phyloP scores from a whole-genome alignment of 306 rosid species.

The Pueraria montana region DNA sequence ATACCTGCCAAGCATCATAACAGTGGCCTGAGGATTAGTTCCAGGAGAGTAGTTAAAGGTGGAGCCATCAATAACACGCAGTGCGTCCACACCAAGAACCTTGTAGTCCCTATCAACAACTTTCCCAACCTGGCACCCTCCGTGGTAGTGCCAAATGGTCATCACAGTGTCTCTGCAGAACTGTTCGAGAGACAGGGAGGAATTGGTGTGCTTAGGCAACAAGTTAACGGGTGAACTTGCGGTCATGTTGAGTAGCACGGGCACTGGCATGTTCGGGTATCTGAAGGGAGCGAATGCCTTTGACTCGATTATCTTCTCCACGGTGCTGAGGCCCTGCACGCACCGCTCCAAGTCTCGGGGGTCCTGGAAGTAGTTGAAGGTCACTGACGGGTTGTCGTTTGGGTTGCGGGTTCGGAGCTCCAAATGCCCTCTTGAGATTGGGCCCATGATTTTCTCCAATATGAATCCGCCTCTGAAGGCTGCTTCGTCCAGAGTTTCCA shows the following conservation, averaged over 20 bases:
- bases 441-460: constrained; percentile 76
- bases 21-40: constrained; percentile 90
- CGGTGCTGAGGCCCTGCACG: constrained; percentile 61
- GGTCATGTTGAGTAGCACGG: constrained; percentile 66
- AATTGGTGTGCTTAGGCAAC: constrained; percentile 65
- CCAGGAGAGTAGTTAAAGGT: constrained; percentile 82
- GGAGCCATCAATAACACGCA: constrained; percentile 83
- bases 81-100: constrained; percentile 70
- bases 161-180: constrained; percentile 81
- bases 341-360: constrained; percentile 69
- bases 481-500: constrained; percentile 53
- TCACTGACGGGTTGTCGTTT: constrained; percentile 72
- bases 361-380: constrained; percentile 83
- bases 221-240: constrained; percentile 69
- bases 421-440: constrained; percentile 71
- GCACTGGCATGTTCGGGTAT: constrained; percentile 49
- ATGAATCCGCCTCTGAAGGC: constrained; percentile 85
- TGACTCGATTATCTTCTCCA: constrained; percentile 66
- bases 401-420: constrained; percentile 73
- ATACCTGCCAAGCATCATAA: constrained; percentile 92
- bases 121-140: constrained; percentile 78
- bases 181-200: constrained; percentile 68
- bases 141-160: constrained; percentile 95
- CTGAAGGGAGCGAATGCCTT: constrained; percentile 63
- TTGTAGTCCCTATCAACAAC: constrained; percentile 73